A percentile compares a stretch with the other conserved stretches of the same genome.
Conservation (phyloP, 2,329 filamentous ascomycete species). For the Hymenoscyphus scutula region DNA sequence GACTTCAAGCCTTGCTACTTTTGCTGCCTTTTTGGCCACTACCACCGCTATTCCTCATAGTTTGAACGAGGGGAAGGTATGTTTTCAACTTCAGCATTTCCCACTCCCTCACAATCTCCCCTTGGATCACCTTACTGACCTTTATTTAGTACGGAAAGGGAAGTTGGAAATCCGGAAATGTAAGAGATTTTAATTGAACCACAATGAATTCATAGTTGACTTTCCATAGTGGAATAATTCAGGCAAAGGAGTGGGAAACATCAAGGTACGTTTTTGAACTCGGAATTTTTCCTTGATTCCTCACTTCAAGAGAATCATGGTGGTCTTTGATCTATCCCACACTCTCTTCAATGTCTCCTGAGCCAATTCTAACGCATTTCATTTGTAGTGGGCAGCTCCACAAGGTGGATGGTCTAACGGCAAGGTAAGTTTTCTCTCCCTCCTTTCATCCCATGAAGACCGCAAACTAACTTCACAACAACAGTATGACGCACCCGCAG, state of each 20-base stretch:
- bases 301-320: neutral
- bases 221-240: neutral
- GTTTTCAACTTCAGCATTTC: neutral
- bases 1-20: neutral
- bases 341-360: neutral
- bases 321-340: neutral
- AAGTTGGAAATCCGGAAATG: neutral
- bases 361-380: neutral
- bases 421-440: neutral
- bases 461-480: constrained; percentile 10
- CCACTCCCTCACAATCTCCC: no score
- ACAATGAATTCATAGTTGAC: neutral
- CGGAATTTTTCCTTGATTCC: neutral
- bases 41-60: neutral
- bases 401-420: neutral
- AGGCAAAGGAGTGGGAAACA: neutral
- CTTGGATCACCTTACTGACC: neutral
- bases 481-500: constrained; percentile 20
- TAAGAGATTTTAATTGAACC: neutral
- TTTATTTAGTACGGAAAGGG: neutral
- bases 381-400: neutral
- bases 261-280: neutral
- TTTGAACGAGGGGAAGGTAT: neutral
- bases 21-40: neutral
- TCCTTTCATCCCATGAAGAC: neutral